phyloP scores from a whole-genome alignment of 163 green algal species.

The Prototheca wickerhamii region DNA sequence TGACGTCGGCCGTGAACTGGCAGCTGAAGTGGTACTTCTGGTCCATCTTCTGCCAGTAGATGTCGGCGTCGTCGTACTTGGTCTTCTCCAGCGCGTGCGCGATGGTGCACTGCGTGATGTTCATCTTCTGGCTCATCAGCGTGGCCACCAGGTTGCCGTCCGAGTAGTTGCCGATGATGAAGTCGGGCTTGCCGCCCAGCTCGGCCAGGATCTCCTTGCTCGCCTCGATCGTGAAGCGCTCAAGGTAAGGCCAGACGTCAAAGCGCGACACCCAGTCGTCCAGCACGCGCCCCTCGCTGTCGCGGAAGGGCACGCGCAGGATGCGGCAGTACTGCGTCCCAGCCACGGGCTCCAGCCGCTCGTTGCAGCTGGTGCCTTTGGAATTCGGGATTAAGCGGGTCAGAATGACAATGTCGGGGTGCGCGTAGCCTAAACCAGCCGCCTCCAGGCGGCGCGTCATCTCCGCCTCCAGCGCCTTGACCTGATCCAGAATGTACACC shows the following conservation, averaged over 20 bases:
- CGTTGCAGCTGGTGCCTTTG: conserved; percentile 61
- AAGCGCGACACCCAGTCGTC: conserved; percentile 45
- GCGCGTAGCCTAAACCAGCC: conserved; percentile 43
- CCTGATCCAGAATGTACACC: conserved; percentile 85
- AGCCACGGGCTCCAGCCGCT: conserved; percentile 63
- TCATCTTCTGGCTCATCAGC: conserved; percentile 50
- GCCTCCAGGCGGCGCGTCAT: conserved; percentile 42
- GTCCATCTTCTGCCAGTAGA: conserved; percentile 49
- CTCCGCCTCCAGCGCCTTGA: conserved; percentile 67
- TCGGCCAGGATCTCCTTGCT: conserved; percentile 50
- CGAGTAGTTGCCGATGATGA: conserved; percentile 76
- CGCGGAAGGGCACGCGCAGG: conserved; percentile 69
- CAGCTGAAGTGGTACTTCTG: conserved; percentile 67
- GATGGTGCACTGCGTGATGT: conserved; percentile 68
- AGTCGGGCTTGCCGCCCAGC: conserved; percentile 54
- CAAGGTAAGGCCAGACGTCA: conserved; percentile 78
- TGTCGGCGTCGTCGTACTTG: conserved; percentile 53
- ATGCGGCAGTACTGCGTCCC: conserved; percentile 58
- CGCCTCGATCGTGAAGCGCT: conserved; percentile 67
- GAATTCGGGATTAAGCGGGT: conserved; percentile 73
- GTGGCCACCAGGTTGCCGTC: conserved; percentile 76
- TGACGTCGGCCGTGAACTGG: conserved; percentile 79
- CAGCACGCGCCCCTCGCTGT: conserved; percentile 29
- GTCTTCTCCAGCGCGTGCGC: conserved; percentile 81
- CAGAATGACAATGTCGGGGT: conserved; percentile 56